Base-by-base conservation (phyloP, 73 alveolate species). In the Halteria grandinella region DNA sequence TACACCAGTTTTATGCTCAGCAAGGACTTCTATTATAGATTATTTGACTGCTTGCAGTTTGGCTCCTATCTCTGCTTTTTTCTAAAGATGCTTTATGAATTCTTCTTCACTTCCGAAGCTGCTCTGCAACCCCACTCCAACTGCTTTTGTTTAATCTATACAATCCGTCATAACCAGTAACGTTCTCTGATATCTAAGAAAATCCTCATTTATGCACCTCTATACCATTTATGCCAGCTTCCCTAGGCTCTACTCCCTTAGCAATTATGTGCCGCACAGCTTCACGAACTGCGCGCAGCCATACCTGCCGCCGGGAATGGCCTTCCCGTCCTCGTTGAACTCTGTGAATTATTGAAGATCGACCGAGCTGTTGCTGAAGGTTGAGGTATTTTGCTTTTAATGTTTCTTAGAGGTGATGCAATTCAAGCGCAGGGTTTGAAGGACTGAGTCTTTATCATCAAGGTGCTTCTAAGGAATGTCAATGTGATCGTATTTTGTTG, bases 251-350 rank as follows among this genome's bases (percentile, higher is more conserved):
- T 87, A 83, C 12, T 58, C 4, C 27, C 40, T 80, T 21, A 87
- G 27, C 7, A 39, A 43, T 52, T 25, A 28, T n/a, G 91, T 83
- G 10, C 92, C 95, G 52, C 95, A 87, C 6, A 81, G 52, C 53
- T 87, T 87, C 1, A 75, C 82, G 55, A 87, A 87, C 54, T 87
- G 82, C 0, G 95, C 95, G 25, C 95, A 87, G 36, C 95, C 95
- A 83, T 87, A 87, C 53, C 95, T 58, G 15, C 95, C 95, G 0
- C 95, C 95, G n/a, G 95, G 91, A 41, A 87, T 87, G 0, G 95
- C 95, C 41, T 86, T 59, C n/a, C 57, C 41, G 28, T 69, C 89
- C 34, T 84, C 93, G 31, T 84, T 12, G n/a, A 25, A 11, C 29
- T 14, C 12, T 25, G 58, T n/a, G 18, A 39, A 37, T 15, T 11